These are phyloP conservation scores for Tuber calosporum DNA, from an alignment of 495 filamentous ascomycete genomes.

Conservation along the genomic window DNA sequence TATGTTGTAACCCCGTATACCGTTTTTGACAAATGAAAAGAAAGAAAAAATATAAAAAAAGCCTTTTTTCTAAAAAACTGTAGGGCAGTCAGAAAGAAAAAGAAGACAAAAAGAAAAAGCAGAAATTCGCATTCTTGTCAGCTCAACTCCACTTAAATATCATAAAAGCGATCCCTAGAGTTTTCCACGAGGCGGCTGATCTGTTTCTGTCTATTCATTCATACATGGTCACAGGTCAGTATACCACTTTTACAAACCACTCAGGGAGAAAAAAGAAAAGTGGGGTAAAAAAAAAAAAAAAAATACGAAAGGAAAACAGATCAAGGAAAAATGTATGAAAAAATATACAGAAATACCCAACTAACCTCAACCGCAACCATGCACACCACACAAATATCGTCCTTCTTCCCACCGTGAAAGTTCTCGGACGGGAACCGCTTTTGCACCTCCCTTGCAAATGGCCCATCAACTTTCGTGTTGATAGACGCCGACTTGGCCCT, in stretches of 20 bases:
- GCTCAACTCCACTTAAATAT: neutral
- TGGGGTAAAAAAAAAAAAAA: neutral
- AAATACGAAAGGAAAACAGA: neutral
- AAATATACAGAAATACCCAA: neutral
- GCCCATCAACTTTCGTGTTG: slow-evolving; percentile 71
- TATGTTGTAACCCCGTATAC: neutral
- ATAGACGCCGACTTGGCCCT: slow-evolving; percentile 79
- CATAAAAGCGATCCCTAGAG: neutral
- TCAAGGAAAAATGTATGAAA: neutral
- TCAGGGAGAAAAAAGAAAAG: neutral
- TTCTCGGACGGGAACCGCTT: slow-evolving; percentile 71
- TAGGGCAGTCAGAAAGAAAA: neutral
- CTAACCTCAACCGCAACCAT: slow-evolving; percentile 39
- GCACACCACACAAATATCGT: slow-evolving; percentile 43
- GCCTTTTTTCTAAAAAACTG: neutral
- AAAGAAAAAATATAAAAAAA: too few species aligned
- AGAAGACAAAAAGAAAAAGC: neutral
- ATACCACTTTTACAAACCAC: neutral
- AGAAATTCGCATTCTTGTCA: neutral
- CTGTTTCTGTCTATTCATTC: neutral
- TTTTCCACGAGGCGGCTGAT: neutral
- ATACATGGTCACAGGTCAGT: neutral
- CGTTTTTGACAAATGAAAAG: neutral
- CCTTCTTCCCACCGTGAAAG: slow-evolving; percentile 60
- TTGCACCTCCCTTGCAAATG: slow-evolving; percentile 90